phyloP scores from a whole-genome alignment of 495 filamentous ascomycete species.

The Penicillium paradoxum region DNA sequence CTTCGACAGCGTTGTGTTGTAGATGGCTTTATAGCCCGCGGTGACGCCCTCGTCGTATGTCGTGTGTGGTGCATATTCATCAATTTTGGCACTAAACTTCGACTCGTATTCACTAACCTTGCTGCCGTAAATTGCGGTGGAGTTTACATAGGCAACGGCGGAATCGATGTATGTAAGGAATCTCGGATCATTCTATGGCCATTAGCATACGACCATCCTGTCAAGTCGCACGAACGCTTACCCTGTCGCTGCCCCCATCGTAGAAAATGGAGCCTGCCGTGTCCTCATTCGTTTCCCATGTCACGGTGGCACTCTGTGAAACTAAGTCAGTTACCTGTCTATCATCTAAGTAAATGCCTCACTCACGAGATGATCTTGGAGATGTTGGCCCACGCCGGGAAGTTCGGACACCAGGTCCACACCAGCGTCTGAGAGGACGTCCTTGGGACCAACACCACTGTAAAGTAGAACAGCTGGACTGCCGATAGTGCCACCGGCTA shows the following conservation, averaged over 20 bases:
- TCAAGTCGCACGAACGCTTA: conserved; percentile 1
- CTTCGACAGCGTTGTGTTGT: conserved; percentile 24
- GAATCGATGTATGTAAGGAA: conserved; percentile 31
- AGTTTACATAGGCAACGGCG: conserved; percentile 31
- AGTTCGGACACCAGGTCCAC: conserved; percentile 41
- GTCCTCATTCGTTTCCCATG: conserved; percentile 21
- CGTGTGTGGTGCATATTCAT: conserved; percentile 19
- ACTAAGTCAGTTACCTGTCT: neutral
- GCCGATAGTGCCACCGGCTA: conserved; percentile 51
- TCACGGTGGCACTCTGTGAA: conserved; percentile 28
- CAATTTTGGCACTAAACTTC: conserved; percentile 19
- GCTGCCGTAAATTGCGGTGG: conserved; percentile 20
- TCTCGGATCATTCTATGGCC: conserved; percentile 18
- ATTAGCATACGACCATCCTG: conserved; percentile 4
- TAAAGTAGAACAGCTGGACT: conserved; percentile 51
- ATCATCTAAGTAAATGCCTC: neutral
- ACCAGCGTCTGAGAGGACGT: conserved; percentile 30
- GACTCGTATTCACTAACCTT: conserved; percentile 8
- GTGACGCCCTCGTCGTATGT: conserved; percentile 25
- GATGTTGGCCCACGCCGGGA: conserved; percentile 47
- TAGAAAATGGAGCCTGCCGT: conserved; percentile 29
- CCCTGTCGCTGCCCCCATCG: conserved; percentile 23
- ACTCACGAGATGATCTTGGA: conserved; percentile 45
- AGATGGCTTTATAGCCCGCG: conserved; percentile 32
- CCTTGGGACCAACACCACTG: conserved; percentile 42